These are phyloP conservation scores for Cylindrodendrum hubeiense DNA, from an alignment of 2,329 filamentous ascomycete genomes.

Conservation along the genomic window DNA sequence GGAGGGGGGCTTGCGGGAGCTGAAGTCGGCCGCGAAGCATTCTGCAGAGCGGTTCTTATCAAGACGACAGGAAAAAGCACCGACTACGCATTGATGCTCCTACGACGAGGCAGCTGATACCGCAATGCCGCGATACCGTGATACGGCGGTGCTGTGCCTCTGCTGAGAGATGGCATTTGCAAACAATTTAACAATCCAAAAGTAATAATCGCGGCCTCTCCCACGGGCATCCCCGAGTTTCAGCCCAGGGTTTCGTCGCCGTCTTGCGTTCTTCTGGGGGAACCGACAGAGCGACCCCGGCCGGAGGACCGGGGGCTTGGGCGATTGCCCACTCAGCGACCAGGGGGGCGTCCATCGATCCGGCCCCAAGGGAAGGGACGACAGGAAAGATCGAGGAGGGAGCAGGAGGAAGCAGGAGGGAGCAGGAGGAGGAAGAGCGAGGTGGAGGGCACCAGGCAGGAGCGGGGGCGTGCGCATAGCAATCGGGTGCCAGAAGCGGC, in stretches of 20 bases:
- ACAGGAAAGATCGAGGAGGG: not conserved
- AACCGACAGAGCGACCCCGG: not conserved
- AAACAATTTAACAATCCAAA: not conserved
- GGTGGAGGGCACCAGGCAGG: not conserved
- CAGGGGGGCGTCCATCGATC: not conserved
- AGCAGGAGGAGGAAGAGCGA: not conserved
- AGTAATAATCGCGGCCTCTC: not conserved
- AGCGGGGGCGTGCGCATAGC: not conserved
- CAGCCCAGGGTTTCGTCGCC: not conserved
- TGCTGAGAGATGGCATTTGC: not conserved
- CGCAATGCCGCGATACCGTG: not conserved
- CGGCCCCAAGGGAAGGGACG: not conserved
- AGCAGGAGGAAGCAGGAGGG: too few species aligned
- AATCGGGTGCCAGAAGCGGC: not conserved
- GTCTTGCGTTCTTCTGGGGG: not conserved
- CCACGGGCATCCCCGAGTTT: slow-evolving; percentile 14
- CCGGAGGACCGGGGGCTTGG: too few species aligned
- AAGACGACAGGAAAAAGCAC: not conserved
- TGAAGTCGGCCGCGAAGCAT: not conserved
- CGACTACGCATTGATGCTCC: not conserved
- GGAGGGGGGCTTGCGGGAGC: not conserved
- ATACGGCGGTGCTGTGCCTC: not conserved
- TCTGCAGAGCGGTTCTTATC: not conserved
- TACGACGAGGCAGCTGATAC: not conserved
- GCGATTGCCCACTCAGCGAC: too few species aligned